phyloP scores from a whole-genome alignment of 257 asterid species.

The Leptodermis oblonga region DNA sequence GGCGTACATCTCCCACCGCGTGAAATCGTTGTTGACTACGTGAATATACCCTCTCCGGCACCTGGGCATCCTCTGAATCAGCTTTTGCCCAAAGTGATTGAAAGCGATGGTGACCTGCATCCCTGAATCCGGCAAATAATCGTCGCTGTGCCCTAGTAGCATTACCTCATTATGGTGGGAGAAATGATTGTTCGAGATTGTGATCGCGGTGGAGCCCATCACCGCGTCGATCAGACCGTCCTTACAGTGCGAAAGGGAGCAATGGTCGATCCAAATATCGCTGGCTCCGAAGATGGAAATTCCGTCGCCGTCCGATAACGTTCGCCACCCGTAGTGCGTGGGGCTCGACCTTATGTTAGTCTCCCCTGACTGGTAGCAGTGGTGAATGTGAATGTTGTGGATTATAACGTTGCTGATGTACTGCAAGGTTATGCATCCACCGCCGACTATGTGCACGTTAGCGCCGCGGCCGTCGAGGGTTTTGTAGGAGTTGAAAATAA shows the following conservation, averaged over 20 bases:
- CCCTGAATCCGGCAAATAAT: conserved; percentile 63
- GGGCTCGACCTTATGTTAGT: conserved; percentile 66
- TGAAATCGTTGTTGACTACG: conserved; percentile 70
- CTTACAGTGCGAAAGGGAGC: conserved; percentile 59
- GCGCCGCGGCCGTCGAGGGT: conserved; percentile 70
- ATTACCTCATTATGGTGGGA: conserved; percentile 72
- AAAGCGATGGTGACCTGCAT: conserved; percentile 83
- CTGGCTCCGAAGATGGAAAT: conserved; percentile 56
- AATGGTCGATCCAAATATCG: conserved; percentile 75
- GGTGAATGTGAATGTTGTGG: conserved; percentile 63
- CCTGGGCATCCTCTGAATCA: conserved; percentile 77
- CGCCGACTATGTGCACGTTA: conserved; percentile 55
- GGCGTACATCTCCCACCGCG: conserved; percentile 85
- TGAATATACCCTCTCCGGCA: conserved; percentile 75
- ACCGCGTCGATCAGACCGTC: conserved; percentile 67
- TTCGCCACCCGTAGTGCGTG: conserved; percentile 59
- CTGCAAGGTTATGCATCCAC: conserved; percentile 67
- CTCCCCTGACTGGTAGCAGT: conserved; percentile 56
- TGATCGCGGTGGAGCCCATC: conserved; percentile 73
- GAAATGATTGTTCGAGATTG: conserved; percentile 58
- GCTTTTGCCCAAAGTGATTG: conserved; percentile 54
- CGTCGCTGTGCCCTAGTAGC: conserved; percentile 68
- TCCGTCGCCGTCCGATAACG: conserved; percentile 66
- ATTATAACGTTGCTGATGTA: conserved; percentile 54
- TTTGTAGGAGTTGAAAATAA: conserved; percentile 65